Percentiles rank a stretch among this genome's conserved stretches.
phyloP scores from a whole-genome alignment of 306 rosid genomes.

The Cicer pinnatifidum region DNA sequence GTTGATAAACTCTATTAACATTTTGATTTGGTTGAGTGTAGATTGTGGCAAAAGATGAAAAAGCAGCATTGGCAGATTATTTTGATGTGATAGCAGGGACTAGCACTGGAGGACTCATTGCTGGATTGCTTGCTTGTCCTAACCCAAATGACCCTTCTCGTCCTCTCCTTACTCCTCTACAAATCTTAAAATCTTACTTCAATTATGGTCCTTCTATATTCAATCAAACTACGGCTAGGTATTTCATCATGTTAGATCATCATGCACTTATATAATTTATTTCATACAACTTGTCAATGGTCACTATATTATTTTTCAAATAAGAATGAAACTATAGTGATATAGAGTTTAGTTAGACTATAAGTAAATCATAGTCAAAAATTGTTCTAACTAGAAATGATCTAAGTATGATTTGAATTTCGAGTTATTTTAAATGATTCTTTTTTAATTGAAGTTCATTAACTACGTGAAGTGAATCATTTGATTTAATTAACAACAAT shows the following conservation, averaged over 20 bases:
- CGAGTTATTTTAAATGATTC: no score
- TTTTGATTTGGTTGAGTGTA: slow-evolving; percentile 21
- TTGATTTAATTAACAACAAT: no score
- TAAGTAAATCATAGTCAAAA: no score
- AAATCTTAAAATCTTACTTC: slow-evolving; percentile 7
- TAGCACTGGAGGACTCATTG: slow-evolving; percentile 26
- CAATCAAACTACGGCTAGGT: neutral
- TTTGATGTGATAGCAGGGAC: slow-evolving; percentile 53
- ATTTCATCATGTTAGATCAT: neutral
- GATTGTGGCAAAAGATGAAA: slow-evolving; percentile 13
- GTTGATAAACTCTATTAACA: neutral
- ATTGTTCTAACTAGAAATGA: no score
- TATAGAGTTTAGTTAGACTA: no score
- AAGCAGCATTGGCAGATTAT: slow-evolving; percentile 35
- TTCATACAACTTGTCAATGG: no score
- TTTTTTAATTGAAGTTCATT: no score
- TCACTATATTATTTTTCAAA: no score
- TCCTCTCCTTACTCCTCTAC: slow-evolving; percentile 9
- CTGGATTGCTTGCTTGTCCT: slow-evolving; percentile 42
- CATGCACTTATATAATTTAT: no score
- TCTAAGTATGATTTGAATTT: no score
- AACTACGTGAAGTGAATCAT: no score
- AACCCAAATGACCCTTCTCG: neutral
- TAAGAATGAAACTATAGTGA: no score
- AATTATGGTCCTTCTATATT: slow-evolving; percentile 11